phyloP scores from a whole-genome alignment of 495 filamentous ascomycete genomes.

The Lophiotrema nucula region DNA sequence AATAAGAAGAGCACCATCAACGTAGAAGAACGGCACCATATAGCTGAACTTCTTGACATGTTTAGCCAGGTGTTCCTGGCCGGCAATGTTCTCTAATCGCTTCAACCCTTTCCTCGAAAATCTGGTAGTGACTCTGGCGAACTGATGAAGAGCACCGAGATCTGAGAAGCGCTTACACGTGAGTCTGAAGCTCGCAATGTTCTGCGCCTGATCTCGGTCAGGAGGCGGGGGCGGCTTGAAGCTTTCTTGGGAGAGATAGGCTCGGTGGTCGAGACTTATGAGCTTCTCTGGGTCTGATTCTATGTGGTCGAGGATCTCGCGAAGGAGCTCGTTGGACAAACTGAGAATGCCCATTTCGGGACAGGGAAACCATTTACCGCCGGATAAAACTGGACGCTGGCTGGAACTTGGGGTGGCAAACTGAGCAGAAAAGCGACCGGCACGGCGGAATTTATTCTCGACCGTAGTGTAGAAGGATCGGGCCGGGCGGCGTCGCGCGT shows the following conservation, averaged over 20 bases:
- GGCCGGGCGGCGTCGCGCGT: slow-evolving; percentile 24
- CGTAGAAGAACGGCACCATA: slow-evolving; percentile 69
- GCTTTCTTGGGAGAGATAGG: slow-evolving; percentile 56
- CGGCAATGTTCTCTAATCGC: slow-evolving; percentile 52
- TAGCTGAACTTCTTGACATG: slow-evolving; percentile 70
- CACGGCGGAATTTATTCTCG: slow-evolving; percentile 12
- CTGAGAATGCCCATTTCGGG: slow-evolving; percentile 45
- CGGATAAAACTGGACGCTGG: slow-evolving; percentile 9
- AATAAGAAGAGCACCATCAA: slow-evolving; percentile 39
- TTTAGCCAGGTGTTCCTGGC: slow-evolving; percentile 52
- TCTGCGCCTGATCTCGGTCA: slow-evolving; percentile 44
- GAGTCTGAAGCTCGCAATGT: slow-evolving; percentile 55
- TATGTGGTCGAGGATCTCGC: slow-evolving; percentile 56
- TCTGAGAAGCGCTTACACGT: slow-evolving; percentile 62
- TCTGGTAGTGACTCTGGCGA: slow-evolving; percentile 57
- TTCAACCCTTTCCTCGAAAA: slow-evolving; percentile 60
- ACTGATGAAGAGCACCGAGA: slow-evolving; percentile 60
- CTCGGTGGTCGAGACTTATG: slow-evolving; percentile 49
- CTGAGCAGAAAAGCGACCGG: slow-evolving; percentile 1
- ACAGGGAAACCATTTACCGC: slow-evolving; percentile 29
- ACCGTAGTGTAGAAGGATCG: slow-evolving; percentile 8
- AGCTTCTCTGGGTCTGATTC: slow-evolving; percentile 49
- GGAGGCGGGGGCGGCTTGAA: slow-evolving; percentile 50
- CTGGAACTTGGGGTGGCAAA: not conserved
- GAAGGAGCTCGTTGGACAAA: slow-evolving; percentile 62